These are phyloP conservation scores for Apiosordaria backusii DNA, from an alignment of 495 filamentous ascomycete genomes.

Conservation along the genomic window DNA sequence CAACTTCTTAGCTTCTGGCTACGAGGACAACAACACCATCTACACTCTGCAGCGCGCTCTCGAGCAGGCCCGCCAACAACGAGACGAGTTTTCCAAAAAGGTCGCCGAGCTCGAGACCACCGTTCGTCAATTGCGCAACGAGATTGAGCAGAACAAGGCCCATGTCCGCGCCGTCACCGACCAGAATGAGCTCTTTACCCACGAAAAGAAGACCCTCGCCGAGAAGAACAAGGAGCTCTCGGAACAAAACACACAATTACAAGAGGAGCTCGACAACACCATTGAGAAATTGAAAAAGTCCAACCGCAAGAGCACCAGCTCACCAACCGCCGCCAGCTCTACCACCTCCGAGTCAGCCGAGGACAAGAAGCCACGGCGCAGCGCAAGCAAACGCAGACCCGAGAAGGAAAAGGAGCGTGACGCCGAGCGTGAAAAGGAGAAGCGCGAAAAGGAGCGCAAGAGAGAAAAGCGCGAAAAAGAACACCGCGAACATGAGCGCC, in stretches of 20 bases:
- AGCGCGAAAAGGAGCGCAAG: conserved; percentile 17
- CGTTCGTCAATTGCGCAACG: conserved; percentile 39
- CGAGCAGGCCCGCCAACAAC: conserved; percentile 8
- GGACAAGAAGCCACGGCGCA: conserved; percentile 31
- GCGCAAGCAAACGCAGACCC: conserved; percentile 22
- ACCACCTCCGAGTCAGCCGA: conserved; percentile 23
- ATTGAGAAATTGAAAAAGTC: conserved; percentile 78
- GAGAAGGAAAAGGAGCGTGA: conserved; percentile 20
- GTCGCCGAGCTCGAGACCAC: conserved; percentile 46
- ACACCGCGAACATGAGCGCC: conserved; percentile 24
- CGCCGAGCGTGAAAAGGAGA: conserved; percentile 19
- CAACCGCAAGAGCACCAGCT: conserved; percentile 39
- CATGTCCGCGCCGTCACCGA: conserved; percentile 79
- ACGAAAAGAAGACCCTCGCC: conserved; percentile 65
- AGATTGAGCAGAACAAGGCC: conserved; percentile 68
- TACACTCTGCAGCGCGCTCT: conserved; percentile 25
- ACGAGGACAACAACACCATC: conserved; percentile 26
- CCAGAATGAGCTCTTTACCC: conserved; percentile 59
- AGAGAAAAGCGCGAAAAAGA: conserved; percentile 19
- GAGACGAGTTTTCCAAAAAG: conserved; percentile 27
- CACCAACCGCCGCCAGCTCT: background rate
- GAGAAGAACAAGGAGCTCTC: conserved; percentile 80
- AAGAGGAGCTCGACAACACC: conserved; percentile 72
- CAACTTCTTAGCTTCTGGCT: conserved; percentile 21
- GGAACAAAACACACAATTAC: conserved; percentile 82